Base-by-base conservation (phyloP, 306 rosid genomes). In the Styphnolobium japonicum region DNA sequence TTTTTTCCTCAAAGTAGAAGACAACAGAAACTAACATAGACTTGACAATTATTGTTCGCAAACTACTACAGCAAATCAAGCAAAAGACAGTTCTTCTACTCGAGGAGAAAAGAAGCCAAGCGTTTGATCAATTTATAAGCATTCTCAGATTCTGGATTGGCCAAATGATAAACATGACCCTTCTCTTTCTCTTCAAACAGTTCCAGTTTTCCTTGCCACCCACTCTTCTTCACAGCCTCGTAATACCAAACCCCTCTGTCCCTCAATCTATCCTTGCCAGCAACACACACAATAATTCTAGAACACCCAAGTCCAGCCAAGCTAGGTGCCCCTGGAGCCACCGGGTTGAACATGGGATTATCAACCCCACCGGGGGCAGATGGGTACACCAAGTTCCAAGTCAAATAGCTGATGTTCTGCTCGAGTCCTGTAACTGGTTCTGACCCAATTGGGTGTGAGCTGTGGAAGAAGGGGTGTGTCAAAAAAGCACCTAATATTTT, bases 121-220 rank as follows among this genome's bases (percentile, higher is more conserved):
- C 34, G 67, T 10, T 73, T 27, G 57, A 57, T 18, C 58, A 73
- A 48, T 18, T 27, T 83, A 5, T 10, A 6, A 5, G 12, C 60
- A 18, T 51, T 73, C 21, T 73, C 61, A 67, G 86, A 78, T 7
- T 78, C 53, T 0, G 86, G 81, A 18, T 78, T 36, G 2, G 46
- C 5, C 18, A 83, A 42, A 66, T 81, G 86, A 39, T 74, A 87
- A 58, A 23, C 63, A 76, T 87, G 88, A n/a, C 19, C 84, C 49
- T 80, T 79, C 2, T 66, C 90, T 10, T 33, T 25, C 75, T 64
- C 53, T 29, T 84, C 85, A 66, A 78, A 67, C 9, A 84, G 21
- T 29, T 87, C 88, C 27, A 79, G 0, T 39, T 79, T 48, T n/a
- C 90, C 90, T n/a, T 75, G 10, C 90, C 90, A 84, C 12, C 68